Conservation (phyloP, 176 grass and related monocot species). For the Bothriochloa decipiens region DNA sequence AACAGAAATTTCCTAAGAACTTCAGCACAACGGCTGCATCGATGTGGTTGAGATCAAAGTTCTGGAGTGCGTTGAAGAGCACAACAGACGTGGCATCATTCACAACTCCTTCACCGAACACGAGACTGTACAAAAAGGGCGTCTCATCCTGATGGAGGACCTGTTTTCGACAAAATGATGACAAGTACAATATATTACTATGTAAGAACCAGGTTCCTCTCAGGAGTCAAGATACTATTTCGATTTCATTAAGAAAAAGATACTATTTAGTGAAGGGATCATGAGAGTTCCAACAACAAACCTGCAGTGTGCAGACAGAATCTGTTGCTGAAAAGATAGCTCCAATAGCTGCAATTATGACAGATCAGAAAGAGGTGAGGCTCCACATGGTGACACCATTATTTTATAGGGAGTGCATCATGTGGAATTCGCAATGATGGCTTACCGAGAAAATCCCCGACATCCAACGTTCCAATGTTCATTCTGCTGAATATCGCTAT, state of each 20-base stretch:
- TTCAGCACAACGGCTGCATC: slow-evolving; percentile 59
- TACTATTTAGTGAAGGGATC: background rate
- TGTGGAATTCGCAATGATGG: slow-evolving; percentile 28
- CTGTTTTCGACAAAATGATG: slow-evolving; percentile 49
- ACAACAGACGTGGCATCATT: slow-evolving; percentile 97
- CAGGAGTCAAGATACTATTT: background rate
- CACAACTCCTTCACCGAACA: slow-evolving; percentile 97
- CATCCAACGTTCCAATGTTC: slow-evolving; percentile 84
- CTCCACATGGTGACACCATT: slow-evolving; percentile 12
- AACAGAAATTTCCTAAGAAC: slow-evolving; percentile 74
- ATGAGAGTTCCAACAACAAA: slow-evolving; percentile 31
- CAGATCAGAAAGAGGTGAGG: slow-evolving; percentile 38
- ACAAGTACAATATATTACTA: background rate
- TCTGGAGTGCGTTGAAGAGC: slow-evolving; percentile 96
- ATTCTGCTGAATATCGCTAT: slow-evolving; percentile 82
- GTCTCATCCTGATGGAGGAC: slow-evolving; percentile 99
- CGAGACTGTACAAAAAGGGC: slow-evolving; percentile 85
- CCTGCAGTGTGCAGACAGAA: slow-evolving; percentile 98
- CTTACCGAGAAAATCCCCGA: slow-evolving; percentile 97
- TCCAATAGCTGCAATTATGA: slow-evolving; percentile 78
- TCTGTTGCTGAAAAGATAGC: slow-evolving; percentile 99
- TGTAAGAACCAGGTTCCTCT: background rate
- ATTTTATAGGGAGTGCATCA: background rate
- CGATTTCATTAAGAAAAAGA: background rate
- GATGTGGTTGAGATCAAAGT: slow-evolving; percentile 74